These are phyloP conservation scores for Solidago caesia DNA, from an alignment of 129 eudicot genomes.

Conservation along the genomic window DNA sequence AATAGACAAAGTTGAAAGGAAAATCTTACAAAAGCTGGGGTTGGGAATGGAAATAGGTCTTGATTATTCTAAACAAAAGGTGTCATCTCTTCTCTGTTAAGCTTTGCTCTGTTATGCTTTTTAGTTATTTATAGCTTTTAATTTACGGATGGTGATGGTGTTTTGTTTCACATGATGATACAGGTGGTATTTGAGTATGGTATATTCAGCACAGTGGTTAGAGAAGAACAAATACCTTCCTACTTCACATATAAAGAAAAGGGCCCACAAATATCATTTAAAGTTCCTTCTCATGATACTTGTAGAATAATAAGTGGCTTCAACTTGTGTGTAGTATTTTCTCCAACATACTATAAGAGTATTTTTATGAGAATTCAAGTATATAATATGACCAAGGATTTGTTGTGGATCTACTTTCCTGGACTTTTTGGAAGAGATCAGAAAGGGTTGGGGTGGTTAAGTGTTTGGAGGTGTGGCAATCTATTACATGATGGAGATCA, in stretches of 20 bases:
- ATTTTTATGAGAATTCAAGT: background rate
- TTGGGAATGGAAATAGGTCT: background rate
- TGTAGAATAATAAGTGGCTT: constrained; percentile 6
- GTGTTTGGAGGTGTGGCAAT: constrained; percentile 19
- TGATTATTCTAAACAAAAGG: background rate
- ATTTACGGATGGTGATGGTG: background rate
- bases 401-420: constrained; percentile 8
- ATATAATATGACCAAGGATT: constrained; percentile 11
- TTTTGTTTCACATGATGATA: background rate
- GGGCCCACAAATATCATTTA: constrained; percentile 19
- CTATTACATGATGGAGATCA: constrained; percentile 14
- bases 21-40: background rate
- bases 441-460: background rate
- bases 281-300: constrained; percentile 8
- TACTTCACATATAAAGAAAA: background rate
- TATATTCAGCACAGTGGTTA: constrained; percentile 14
- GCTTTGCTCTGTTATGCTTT: background rate
- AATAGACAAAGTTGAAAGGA: constrained; percentile 5
- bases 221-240: background rate
- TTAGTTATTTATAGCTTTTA: background rate
- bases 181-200: constrained; percentile 22
- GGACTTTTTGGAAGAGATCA: too few relatives aligned
- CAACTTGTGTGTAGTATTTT: background rate
- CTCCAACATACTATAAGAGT: too few relatives aligned
- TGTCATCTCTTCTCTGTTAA: background rate